Evolutionary conservation across 495 filamentous ascomycete species (phyloP), one percentile per base, ranked within the genome.

Genomic region (Astrothelium subdiscretum): DNA sequence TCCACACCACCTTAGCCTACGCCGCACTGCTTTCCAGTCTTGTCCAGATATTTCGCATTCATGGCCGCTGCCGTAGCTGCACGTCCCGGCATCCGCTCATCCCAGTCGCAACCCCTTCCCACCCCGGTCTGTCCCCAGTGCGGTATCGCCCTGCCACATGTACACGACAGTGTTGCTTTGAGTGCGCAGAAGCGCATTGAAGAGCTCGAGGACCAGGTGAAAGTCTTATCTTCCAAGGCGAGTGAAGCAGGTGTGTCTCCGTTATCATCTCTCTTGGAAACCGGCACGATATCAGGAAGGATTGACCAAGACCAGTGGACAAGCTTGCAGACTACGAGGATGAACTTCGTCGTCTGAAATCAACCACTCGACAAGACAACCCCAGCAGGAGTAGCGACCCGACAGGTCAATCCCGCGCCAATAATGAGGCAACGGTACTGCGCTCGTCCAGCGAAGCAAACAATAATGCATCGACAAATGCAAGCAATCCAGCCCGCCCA

Each of bases 251-350:
- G 89, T 91, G 77, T 67, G 83, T 62, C n/a, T 48, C 12, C 48
- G 79, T 62, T 60, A 59, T 18, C 43, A 48, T 5, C 12, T 5
- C 43, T 22, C n/a, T 15, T 38, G 6, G 6, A 38, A 6, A 38
- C 35, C 6, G 6, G 6, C 35, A 15, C 15, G 6, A 38, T 6
- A 15, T 15, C 35, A 6, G 5, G 35, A 6, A 6, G 6, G n/a
- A 48, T 18, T 48, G 43, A 48, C 43, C 44, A 26, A 18, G 5
- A 48, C 13, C 54, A 63, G 61, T 31, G 4, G 51, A 58, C 52
- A 63, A 59, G 32, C 31, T 91, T 74, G 88, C 91, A 70, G 89
- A 96, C 77, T 96, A 96, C 81, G 94, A 98, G 81, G 89, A 95
- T 72, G 90, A 96, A 74, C 75, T 96, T 8, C 81, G 80, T 62